Conservation (phyloP, 345 rosid species). For the Hibiscus trionum region DNA sequence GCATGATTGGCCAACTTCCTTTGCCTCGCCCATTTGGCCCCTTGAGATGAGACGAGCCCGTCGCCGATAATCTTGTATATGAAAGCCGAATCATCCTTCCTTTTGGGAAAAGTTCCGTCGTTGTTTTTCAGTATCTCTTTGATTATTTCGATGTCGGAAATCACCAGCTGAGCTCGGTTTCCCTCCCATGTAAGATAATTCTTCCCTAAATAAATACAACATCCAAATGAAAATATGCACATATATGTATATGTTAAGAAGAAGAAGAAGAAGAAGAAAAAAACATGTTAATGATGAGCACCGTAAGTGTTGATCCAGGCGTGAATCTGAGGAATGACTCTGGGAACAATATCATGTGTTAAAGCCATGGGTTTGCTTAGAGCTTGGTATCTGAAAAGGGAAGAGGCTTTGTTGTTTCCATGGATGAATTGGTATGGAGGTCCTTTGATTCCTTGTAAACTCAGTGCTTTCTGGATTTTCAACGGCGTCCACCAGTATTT, state of each 20-base stretch:
- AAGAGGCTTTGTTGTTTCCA: slow-evolving; percentile 29
- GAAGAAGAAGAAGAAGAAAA: not conserved
- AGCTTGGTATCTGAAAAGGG: slow-evolving; percentile 10
- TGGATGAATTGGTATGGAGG: slow-evolving; percentile 30
- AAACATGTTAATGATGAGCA: not conserved
- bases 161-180: slow-evolving; percentile 25
- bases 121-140: slow-evolving; percentile 37
- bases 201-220: slow-evolving; percentile 18
- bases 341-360: slow-evolving; percentile 20
- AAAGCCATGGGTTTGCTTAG: slow-evolving; percentile 13
- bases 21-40: slow-evolving; percentile 36
- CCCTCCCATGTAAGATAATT: slow-evolving; percentile 35
- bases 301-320: slow-evolving; percentile 28
- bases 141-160: slow-evolving; percentile 30
- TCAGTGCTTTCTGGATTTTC: slow-evolving; percentile 12
- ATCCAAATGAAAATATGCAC: not conserved
- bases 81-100: slow-evolving; percentile 14
- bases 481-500: slow-evolving; percentile 25
- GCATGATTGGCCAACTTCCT: slow-evolving; percentile 41
- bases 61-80: slow-evolving; percentile 27
- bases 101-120: slow-evolving; percentile 16
- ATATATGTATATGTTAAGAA: too few species aligned
- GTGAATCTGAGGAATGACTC: slow-evolving; percentile 20
- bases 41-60: slow-evolving; percentile 24
- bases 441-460: slow-evolving; percentile 25